phyloP scores from a whole-genome alignment of 2,329 filamentous ascomycete genomes.

The Chrysosphaeria jannelii region DNA sequence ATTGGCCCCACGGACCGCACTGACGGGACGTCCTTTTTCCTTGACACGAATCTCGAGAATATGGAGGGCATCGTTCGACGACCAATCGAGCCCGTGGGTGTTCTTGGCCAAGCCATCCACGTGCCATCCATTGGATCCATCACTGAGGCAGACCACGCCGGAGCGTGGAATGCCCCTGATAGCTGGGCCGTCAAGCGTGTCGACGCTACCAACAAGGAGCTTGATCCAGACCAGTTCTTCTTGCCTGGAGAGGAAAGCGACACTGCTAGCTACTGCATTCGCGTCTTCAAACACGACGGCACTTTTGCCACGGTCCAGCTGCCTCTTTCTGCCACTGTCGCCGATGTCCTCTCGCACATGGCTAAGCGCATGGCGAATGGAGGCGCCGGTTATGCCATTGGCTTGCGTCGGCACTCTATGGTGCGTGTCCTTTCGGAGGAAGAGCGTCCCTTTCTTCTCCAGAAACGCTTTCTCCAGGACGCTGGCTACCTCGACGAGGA shows the following conservation, averaged over 20 bases:
- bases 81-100: conserved; percentile 28
- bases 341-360: conserved; percentile 66
- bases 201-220: conserved; percentile 24
- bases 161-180: conserved; percentile 76
- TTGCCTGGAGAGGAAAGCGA: no score
- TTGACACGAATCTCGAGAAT: conserved; percentile 68
- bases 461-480: conserved; percentile 72
- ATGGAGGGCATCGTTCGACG: conserved; percentile 75
- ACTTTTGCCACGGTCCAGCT: conserved; percentile 85
- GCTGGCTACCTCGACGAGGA: conserved; percentile 73
- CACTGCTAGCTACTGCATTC: conserved; percentile 76
- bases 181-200: conserved; percentile 76
- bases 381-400: conserved; percentile 78
- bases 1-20: conserved; percentile 27
- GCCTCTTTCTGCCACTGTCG: conserved; percentile 53
- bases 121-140: no score
- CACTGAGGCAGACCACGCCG: no score
- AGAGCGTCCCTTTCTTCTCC: conserved; percentile 68
- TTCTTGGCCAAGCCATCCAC: no score
- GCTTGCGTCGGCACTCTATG: conserved; percentile 76
- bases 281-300: conserved; percentile 76
- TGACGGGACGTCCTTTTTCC: conserved; percentile 28
- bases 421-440: conserved; percentile 48
- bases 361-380: conserved; percentile 89
- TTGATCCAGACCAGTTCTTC: no score